These are phyloP conservation scores for Tubosaeta brunneosetosa DNA, from an alignment of 768 basidiomycete species.

Conservation along the genomic window DNA sequence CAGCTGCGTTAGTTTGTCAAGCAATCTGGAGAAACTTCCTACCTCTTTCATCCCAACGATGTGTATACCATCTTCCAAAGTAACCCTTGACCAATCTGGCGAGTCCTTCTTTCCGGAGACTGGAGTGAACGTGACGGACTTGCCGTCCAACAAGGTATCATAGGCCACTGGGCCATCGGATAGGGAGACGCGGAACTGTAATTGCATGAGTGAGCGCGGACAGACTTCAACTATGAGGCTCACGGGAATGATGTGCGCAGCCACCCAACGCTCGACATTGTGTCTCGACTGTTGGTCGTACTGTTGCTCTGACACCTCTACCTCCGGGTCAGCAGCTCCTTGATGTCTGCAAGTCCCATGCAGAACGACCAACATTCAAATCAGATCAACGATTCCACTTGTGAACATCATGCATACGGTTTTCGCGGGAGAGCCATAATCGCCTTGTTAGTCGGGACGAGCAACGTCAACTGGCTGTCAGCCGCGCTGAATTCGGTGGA, in stretches of 20 bases:
- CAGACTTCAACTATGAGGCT: conserved; percentile 10
- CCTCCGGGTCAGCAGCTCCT: conserved; percentile 43
- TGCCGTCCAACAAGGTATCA: conserved; percentile 55
- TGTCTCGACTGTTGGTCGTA: conserved; percentile 53
- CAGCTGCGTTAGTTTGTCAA: not conserved
- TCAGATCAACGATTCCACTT: not conserved
- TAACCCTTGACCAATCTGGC: conserved; percentile 56
- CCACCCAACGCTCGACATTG: conserved; percentile 78
- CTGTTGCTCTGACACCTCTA: conserved; percentile 63
- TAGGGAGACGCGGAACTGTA: conserved; percentile 44
- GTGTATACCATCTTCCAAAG: conserved; percentile 49
- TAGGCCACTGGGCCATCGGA: conserved; percentile 38
- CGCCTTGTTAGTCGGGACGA: conserved; percentile 86
- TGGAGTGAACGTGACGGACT: conserved; percentile 51
- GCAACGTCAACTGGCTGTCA: conserved; percentile 45
- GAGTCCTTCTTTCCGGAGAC: conserved; percentile 29
- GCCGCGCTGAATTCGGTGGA: conserved; percentile 42
- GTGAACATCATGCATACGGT: conserved; percentile 52
- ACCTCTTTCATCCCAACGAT: conserved; percentile 66
- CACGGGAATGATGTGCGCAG: conserved; percentile 82
- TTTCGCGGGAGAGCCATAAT: conserved; percentile 77
- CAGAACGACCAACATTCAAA: not conserved
- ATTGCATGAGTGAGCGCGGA: not conserved
- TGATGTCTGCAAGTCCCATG: conserved; percentile 47
- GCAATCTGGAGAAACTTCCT: conserved; percentile 3